Conservation (phyloP, 352 stramenopile species). For the Globisporangium ultimum region DNA sequence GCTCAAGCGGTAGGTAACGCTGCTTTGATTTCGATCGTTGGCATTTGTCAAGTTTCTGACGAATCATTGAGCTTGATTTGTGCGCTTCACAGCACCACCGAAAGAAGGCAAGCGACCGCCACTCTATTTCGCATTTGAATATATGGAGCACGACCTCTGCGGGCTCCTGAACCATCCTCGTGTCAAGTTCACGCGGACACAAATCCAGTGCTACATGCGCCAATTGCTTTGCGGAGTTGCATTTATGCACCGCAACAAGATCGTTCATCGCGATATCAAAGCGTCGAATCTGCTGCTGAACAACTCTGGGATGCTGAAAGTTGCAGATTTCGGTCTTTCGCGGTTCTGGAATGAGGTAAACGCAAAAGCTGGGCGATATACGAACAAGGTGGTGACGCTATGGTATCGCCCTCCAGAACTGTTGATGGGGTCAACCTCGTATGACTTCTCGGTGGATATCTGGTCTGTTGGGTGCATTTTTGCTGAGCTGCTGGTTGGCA, state of each 20-base stretch:
- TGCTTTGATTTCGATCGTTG: not conserved
- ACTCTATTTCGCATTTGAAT: slow-evolving; percentile 88
- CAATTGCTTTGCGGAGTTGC: slow-evolving; percentile 76
- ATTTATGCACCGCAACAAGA: slow-evolving; percentile 89
- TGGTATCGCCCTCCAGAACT: slow-evolving; percentile 95
- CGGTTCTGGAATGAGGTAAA: slow-evolving; percentile 86
- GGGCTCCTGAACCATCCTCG: slow-evolving; percentile 79
- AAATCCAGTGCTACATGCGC: slow-evolving; percentile 88
- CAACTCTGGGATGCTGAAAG: slow-evolving; percentile 82
- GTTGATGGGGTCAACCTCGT: slow-evolving; percentile 89
- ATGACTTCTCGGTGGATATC: slow-evolving; percentile 92
- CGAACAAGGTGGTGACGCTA: slow-evolving; percentile 95
- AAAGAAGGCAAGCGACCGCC: slow-evolving; percentile 82
- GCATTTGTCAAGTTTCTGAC: not conserved
- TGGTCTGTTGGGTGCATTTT: slow-evolving; percentile 93
- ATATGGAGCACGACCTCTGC: slow-evolving; percentile 84
- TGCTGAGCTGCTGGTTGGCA: slow-evolving; percentile 70
- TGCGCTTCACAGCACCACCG: slow-evolving; percentile 37
- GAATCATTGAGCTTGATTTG: slow-evolving; percentile 5
- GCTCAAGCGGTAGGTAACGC: slow-evolving; percentile 48
- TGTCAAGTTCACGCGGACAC: slow-evolving; percentile 79
- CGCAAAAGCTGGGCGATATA: slow-evolving; percentile 81
- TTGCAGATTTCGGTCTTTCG: slow-evolving; percentile 80
- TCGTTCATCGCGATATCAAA: slow-evolving; percentile 86
- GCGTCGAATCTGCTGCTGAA: slow-evolving; percentile 83